A percentile compares a stretch with the other conserved stretches of the same genome.
Conservation (phyloP, 495 filamentous ascomycete species). For the Talaromyces liani region DNA sequence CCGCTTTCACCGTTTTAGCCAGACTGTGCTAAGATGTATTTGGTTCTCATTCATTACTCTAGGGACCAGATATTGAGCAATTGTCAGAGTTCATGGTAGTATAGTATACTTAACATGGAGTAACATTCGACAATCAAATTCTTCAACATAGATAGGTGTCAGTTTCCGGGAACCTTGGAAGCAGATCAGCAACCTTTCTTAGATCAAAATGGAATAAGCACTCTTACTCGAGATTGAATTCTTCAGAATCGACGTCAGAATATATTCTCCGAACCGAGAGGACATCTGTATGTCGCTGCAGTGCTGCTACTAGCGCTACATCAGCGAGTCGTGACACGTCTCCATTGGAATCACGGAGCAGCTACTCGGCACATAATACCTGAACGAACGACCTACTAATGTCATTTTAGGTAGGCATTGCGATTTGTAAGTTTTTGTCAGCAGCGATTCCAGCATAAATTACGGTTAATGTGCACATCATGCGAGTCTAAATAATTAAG, state of each 20-base stretch:
- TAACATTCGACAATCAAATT: neutral
- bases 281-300: neutral
- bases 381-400: neutral
- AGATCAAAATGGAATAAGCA: neutral
- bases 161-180: neutral
- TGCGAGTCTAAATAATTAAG: neutral
- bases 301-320: neutral
- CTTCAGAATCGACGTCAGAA: neutral
- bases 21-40: neutral
- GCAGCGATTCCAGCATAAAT: neutral
- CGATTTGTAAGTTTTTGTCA: neutral
- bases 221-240: neutral
- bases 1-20: neutral
- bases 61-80: neutral
- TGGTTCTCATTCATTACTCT: neutral
- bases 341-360: too few relatives aligned
- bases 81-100: neutral
- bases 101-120: neutral
- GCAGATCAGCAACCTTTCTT: too few relatives aligned
- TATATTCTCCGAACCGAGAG: neutral
- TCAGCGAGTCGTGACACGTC: neutral
- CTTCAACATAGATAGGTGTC: neutral
- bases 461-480: neutral
- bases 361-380: neutral
- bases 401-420: neutral